These are phyloP conservation scores for Cavenderia fasciculata DNA, from an alignment of 78 protist species.

Conservation along the genomic window DNA sequence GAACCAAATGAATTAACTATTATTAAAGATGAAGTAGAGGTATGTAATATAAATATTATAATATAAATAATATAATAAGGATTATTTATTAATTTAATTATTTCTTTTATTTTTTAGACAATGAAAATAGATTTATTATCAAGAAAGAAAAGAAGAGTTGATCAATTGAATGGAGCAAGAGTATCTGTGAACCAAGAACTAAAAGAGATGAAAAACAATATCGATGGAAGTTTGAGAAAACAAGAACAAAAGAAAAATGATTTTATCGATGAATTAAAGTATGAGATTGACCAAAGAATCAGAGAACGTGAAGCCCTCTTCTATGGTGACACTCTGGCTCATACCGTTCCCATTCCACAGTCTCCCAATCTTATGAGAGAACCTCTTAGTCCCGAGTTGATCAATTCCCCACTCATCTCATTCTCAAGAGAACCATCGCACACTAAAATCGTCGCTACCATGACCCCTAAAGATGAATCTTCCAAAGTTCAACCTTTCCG, in stretches of 20 bases:
- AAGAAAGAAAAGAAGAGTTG: constrained; percentile 44
- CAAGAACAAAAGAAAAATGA: background rate
- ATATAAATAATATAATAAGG: background rate
- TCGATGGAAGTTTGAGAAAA: background rate
- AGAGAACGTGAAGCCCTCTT: background rate
- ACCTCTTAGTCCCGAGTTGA: constrained; percentile 39
- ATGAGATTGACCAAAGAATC: constrained; percentile 22
- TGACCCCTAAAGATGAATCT: too few species aligned
- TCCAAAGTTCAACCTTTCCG: too few species aligned
- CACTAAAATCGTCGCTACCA: too few species aligned
- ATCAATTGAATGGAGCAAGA: constrained; percentile 8
- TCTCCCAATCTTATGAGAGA: background rate
- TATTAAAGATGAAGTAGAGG: constrained; percentile 26
- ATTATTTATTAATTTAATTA: background rate
- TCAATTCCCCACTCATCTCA: constrained; percentile 52
- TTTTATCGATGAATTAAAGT: constrained; percentile 10
- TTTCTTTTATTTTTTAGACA: background rate
- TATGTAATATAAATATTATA: background rate
- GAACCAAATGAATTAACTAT: constrained; percentile 47
- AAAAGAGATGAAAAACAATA: background rate
- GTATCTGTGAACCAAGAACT: background rate
- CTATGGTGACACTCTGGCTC: background rate
- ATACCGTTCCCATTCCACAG: constrained; percentile 28
- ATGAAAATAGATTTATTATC: constrained; percentile 30
- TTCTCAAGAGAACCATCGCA: too few species aligned